These are phyloP conservation scores for Boletus sp. DNA, from an alignment of 1,284 basidiomycete genomes.

Conservation along the genomic window DNA sequence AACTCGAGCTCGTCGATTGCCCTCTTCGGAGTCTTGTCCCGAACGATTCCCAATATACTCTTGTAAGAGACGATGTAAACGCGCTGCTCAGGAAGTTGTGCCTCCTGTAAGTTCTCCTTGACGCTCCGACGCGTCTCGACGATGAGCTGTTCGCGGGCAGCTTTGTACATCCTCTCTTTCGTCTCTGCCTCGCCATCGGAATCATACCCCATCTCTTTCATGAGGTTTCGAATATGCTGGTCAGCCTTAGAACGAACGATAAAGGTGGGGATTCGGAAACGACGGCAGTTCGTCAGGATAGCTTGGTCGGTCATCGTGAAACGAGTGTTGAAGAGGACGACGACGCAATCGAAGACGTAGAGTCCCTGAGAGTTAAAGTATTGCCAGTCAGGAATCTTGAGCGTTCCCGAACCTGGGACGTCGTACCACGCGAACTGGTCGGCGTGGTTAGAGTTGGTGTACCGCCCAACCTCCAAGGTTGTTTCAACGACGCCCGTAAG, in stretches of 20 bases:
- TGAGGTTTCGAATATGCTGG: slow-evolving; percentile 38
- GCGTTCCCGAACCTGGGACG: slow-evolving; percentile 42
- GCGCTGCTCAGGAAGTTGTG: slow-evolving; percentile 34
- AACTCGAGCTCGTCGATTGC: slow-evolving; percentile 40
- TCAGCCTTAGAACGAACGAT: slow-evolving; percentile 45
- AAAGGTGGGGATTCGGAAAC: slow-evolving; percentile 39
- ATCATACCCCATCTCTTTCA: slow-evolving; percentile 36
- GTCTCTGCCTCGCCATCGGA: slow-evolving; percentile 26
- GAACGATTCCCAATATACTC: slow-evolving; percentile 25
- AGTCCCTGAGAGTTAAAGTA: slow-evolving; percentile 45
- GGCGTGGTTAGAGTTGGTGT: slow-evolving; percentile 30
- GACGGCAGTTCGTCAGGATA: slow-evolving; percentile 35
- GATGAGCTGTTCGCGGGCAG: slow-evolving; percentile 30
- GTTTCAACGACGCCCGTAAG: slow-evolving; percentile 38
- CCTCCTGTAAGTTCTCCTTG: slow-evolving; percentile 33
- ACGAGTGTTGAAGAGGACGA: slow-evolving; percentile 37
- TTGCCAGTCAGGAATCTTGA: slow-evolving; percentile 39
- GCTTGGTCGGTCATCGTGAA: slow-evolving; percentile 40
- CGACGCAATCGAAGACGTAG: slow-evolving; percentile 42
- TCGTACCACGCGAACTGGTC: slow-evolving; percentile 42
- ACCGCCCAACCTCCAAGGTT: slow-evolving; percentile 35
- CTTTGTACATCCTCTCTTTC: slow-evolving; percentile 27
- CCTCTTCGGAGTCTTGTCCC: slow-evolving; percentile 28
- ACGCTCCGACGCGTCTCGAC: slow-evolving; percentile 35
- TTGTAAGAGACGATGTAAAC: slow-evolving; percentile 39